A percentile compares a stretch with the other conserved stretches of the same genome.
phyloP scores from a whole-genome alignment of 75 land plant genomes.

The Cryptomeria japonica region DNA sequence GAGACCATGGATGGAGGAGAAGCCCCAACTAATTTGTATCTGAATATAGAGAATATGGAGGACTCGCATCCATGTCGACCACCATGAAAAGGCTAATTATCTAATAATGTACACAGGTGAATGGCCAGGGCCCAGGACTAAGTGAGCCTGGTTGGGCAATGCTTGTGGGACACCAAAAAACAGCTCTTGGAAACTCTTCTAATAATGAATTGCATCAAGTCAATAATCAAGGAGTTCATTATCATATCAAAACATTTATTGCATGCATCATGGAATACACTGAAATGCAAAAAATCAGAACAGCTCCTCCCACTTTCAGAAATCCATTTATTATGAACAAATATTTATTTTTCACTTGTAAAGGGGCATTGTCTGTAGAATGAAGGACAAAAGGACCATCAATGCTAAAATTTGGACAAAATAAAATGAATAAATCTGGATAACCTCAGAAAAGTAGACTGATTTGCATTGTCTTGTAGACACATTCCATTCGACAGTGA shows the following conservation, averaged over 20 bases:
- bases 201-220: background rate
- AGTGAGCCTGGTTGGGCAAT: background rate
- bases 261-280: background rate
- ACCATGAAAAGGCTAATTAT: background rate
- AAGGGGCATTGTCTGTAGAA: background rate
- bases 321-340: background rate
- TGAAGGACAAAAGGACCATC: background rate
- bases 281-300: background rate
- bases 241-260: background rate
- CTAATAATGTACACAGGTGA: background rate
- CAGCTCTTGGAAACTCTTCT: background rate
- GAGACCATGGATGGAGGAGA: background rate
- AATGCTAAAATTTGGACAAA: background rate
- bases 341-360: background rate
- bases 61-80: background rate
- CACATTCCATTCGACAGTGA: background rate
- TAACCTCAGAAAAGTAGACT: background rate
- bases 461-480: background rate
- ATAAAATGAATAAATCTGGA: background rate
- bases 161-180: background rate
- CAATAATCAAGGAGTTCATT: background rate
- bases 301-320: background rate
- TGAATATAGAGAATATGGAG: background rate
- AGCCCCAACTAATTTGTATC: background rate
- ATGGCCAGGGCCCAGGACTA: background rate